These are phyloP conservation scores for Thinopyrum elongatum DNA, from an alignment of 176 grass and related monocot genomes.

Conservation along the genomic window DNA sequence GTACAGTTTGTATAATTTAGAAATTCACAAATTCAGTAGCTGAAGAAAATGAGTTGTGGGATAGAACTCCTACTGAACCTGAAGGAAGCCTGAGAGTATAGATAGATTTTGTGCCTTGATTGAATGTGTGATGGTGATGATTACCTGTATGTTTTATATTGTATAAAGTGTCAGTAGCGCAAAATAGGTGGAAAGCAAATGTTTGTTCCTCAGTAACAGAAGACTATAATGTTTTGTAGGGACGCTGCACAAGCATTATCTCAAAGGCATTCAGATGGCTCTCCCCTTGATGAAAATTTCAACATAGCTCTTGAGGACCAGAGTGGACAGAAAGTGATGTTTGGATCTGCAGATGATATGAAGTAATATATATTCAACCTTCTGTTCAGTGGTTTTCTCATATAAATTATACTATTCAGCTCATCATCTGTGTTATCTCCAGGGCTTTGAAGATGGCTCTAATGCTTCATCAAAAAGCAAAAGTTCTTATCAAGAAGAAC, in stretches of 20 bases:
- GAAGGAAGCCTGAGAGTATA: too few species aligned
- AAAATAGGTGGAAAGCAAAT: too few species aligned
- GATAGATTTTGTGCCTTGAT: neutral
- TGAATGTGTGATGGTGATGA: neutral
- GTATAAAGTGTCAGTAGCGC: neutral
- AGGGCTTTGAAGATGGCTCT: slow-evolving; percentile 89
- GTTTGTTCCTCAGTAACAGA: neutral
- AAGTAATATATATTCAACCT: slow-evolving; percentile 48
- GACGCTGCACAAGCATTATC: slow-evolving; percentile 70
- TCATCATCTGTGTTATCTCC: slow-evolving; percentile 16
- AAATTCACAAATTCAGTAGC: neutral
- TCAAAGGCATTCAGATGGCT: slow-evolving; percentile 90
- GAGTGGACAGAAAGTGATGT: slow-evolving; percentile 80
- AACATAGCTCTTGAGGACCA: slow-evolving; percentile 96
- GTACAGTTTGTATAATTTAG: neutral
- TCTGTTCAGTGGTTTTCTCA: neutral
- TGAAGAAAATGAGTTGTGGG: neutral
- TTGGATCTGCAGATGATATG: slow-evolving; percentile 82
- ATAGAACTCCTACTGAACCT: neutral
- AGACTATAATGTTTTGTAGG: slow-evolving; percentile 32
- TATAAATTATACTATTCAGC: slow-evolving; percentile 1
- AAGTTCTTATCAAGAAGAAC: slow-evolving; percentile 64
- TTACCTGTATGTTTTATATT: neutral
- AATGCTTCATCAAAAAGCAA: slow-evolving; percentile 89
- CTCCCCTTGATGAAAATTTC: slow-evolving; percentile 70